Conservation (phyloP, 352 stramenopile species). For the Pythium angustatum region DNA sequence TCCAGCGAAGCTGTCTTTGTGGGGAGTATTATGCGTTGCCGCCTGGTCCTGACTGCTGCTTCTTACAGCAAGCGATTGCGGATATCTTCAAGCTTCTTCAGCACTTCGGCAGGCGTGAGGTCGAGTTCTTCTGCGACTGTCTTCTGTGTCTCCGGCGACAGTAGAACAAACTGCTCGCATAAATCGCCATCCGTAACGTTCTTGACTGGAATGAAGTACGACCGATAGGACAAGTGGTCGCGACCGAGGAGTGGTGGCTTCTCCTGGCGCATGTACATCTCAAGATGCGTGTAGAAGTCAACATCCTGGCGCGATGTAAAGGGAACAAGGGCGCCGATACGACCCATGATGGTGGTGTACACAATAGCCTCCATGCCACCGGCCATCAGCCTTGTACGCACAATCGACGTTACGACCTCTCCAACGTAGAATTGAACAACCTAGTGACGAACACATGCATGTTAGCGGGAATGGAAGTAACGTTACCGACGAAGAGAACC, state of each 20-base stretch:
- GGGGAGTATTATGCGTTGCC: not conserved
- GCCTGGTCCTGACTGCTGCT: not conserved
- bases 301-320: constrained; percentile 97
- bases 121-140: constrained; percentile 96
- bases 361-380: constrained; percentile 96
- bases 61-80: constrained; percentile 95
- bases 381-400: constrained; percentile 93
- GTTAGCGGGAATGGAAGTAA: no score
- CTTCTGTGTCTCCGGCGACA: constrained; percentile 94
- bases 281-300: constrained; percentile 98
- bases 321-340: constrained; percentile 96
- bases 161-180: constrained; percentile 94
- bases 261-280: constrained; percentile 95
- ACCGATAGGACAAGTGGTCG: constrained; percentile 97
- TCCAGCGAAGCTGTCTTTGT: not conserved
- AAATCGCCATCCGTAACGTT: constrained; percentile 98
- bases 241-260: constrained; percentile 92
- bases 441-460: constrained; percentile 20
- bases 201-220: constrained; percentile 98
- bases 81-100: constrained; percentile 99
- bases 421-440: constrained; percentile 97
- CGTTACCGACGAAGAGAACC: no score
- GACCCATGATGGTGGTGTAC: constrained; percentile 97
- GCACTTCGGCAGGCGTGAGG: constrained; percentile 94
- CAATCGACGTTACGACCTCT: constrained; percentile 98